Evolutionary conservation across 164 flowering plant genomes (phyloP).

Genomic region (Nelumbo lutea): DNA sequence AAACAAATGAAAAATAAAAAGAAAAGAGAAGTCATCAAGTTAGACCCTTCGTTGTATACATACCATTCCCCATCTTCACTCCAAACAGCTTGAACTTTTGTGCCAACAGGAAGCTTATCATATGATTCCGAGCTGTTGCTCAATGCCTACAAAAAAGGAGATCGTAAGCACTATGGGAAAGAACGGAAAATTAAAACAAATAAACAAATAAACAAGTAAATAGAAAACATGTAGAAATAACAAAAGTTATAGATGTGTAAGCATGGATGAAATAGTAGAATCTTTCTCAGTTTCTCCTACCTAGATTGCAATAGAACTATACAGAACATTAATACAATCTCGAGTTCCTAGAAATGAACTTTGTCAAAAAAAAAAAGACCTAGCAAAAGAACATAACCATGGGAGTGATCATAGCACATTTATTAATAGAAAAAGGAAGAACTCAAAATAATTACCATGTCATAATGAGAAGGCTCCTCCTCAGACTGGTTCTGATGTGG

Average conservation of each 20-base stretch:
- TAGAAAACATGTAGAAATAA: neutral
- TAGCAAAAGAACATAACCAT: no score
- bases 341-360: no score
- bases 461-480: slow-evolving; percentile 23
- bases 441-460: slow-evolving; percentile 26
- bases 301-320: no score
- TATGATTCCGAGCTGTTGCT: slow-evolving; percentile 24
- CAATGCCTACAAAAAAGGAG: slow-evolving; percentile 28
- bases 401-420: neutral
- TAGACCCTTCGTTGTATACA: slow-evolving; percentile 8
- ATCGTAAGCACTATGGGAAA: neutral
- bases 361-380: no score
- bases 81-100: slow-evolving; percentile 92
- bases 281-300: no score
- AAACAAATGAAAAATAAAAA: slow-evolving; percentile 23
- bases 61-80: slow-evolving; percentile 99
- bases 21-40: neutral
- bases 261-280: neutral
- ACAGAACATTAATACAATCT: no score
- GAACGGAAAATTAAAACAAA: neutral
- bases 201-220: neutral
- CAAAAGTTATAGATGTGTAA: neutral
- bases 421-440: neutral
- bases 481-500: slow-evolving; percentile 26
- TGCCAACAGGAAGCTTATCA: slow-evolving; percentile 56